Evolutionary conservation across 2,329 filamentous ascomycete species (phyloP), one percentile per base, ranked within the genome.

Genomic region (Sporothrix curviconia): DNA sequence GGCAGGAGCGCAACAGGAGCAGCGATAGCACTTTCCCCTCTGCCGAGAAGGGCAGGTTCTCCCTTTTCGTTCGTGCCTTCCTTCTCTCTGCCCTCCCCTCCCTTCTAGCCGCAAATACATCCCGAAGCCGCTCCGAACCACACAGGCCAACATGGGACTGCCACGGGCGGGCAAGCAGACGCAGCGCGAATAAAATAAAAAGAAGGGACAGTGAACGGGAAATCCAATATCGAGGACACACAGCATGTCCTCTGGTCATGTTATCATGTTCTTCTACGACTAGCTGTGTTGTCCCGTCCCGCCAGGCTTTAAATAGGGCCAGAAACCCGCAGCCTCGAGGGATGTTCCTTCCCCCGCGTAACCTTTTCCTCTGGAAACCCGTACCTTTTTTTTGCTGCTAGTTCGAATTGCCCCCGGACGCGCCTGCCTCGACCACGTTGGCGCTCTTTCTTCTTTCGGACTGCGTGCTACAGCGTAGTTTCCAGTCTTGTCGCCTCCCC

Each of bases 341-440:
- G 32, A 47, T 24, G 24, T 37, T 39, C n/a, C n/a, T 15, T 19
- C 11, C 34, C 43, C 50, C 50, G 56, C 56, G 34, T 58, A 58
- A 50, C 50, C 30, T 58, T 58, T 58, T 55, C 50, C 56, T 47
- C 56, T 30, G 24, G 12, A 40, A 28, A 42, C 7, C 36, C 17
- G 36, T 24, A n/a, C 25, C 36, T 50, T 34, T 15, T 46, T 50
- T 37, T 37, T n/a, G n/a, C n/a, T n/a, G 32, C 49, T 40, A 30
- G 34, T 32, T 36, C 7, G 37, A 19, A 5, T 42, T 37, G 36
- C 37, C 36, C 50, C 50, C 39, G 50, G 50, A 32, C 37, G 37
- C 50, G 22, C 50, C 37, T 53, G 25, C 50, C 25, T 43, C 25
- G 25, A 14, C 50, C 37, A 32, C 25, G 36, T 15, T 32, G 50